Percentiles rank a stretch among this genome's conserved stretches.
These are phyloP conservation scores for Tetradesmus lagerheimii DNA, from an alignment of 139 green algal species.

Conservation along the genomic window DNA sequence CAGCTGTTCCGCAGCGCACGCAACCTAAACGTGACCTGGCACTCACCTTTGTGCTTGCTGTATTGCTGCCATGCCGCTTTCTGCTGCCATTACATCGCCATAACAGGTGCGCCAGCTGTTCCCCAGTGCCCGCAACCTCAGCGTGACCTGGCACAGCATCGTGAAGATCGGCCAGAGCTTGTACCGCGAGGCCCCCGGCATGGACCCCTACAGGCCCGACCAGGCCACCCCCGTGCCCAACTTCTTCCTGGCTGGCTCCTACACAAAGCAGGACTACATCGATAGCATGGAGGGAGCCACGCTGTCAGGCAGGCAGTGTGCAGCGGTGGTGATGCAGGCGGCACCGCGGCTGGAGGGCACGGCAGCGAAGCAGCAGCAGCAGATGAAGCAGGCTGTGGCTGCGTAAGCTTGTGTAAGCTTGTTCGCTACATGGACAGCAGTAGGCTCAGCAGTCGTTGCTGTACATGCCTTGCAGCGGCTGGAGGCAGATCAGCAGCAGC, in stretches of 20 bases:
- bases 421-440: no score
- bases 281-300: conserved; percentile 99
- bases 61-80: not conserved
- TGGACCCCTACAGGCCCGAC: conserved; percentile 92
- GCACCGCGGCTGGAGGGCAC: conserved; percentile 3
- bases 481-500: not conserved
- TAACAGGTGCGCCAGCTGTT: conserved; percentile 89
- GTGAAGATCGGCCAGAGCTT: conserved; percentile 97
- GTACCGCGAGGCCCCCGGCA: conserved; percentile 79
- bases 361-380: conserved; percentile 40
- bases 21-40: no score
- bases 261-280: conserved; percentile 98
- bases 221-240: conserved; percentile 92
- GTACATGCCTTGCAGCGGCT: not conserved
- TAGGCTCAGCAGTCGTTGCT: no score
- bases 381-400: conserved; percentile 16
- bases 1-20: no score
- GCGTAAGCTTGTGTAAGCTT: no score
- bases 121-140: conserved; percentile 82
- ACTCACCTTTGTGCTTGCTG: no score
- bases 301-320: conserved; percentile 78
- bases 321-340: conserved; percentile 17
- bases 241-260: conserved; percentile 96
- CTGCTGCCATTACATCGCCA: not conserved
- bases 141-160: conserved; percentile 86